phyloP scores from a whole-genome alignment of 441 rosid genomes.

The Eruca vesicaria region DNA sequence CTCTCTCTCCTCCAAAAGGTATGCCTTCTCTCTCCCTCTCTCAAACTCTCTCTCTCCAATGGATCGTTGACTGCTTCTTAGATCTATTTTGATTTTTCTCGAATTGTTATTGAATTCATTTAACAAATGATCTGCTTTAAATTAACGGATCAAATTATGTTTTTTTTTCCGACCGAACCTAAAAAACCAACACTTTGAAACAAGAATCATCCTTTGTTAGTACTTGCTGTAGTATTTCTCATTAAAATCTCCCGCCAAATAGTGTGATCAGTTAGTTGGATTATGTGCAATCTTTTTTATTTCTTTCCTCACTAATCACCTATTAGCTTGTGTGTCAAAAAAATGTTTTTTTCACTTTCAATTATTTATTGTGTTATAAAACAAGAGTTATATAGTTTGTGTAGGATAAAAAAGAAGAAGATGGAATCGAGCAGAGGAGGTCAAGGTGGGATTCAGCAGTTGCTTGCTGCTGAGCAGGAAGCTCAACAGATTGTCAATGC shows the following conservation, averaged over 20 bases:
- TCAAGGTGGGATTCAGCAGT: conserved; percentile 81
- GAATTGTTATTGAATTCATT: no score
- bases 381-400: background rate
- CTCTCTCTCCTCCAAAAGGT: conserved; percentile 5
- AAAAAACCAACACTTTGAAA: no score
- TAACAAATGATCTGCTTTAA: background rate
- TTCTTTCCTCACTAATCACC: background rate
- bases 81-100: background rate
- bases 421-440: conserved; percentile 72
- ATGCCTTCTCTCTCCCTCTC: conserved; percentile 1
- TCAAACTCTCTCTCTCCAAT: background rate
- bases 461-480: conserved; percentile 92
- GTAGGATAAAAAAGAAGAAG: conserved; percentile 16
- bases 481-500: conserved; percentile 88
- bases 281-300: background rate
- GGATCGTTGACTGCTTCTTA: background rate
- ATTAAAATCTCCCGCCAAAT: background rate
- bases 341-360: no score
- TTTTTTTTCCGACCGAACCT: background rate
- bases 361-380: no score
- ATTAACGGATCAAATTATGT: background rate
- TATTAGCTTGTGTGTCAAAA: background rate
- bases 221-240: background rate
- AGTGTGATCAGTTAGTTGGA: background rate
- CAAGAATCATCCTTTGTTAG: background rate